Evolutionary conservation across 345 rosid genomes (phyloP).

Genomic region (Euphorbia peplus): DNA sequence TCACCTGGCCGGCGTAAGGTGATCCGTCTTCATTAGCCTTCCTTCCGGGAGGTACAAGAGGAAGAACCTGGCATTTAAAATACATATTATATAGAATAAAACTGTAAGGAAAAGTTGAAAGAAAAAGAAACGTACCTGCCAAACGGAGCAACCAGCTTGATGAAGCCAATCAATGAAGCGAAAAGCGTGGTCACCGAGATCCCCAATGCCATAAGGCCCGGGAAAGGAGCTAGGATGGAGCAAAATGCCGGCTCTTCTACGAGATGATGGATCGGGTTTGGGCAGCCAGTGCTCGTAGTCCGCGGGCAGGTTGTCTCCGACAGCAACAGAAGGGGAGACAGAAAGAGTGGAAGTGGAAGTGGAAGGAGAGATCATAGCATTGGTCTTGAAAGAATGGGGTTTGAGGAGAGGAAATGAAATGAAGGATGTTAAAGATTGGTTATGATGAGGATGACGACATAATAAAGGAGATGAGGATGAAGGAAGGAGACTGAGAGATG

Average conservation of each 20-base stretch:
- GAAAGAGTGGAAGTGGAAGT: constrained; percentile 19
- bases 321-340: constrained; percentile 22
- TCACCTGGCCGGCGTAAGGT: constrained; percentile 91
- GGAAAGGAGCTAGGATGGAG: constrained; percentile 91
- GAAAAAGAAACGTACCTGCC: constrained; percentile 66
- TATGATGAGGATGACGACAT: constrained; percentile 18
- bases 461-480: constrained; percentile 5
- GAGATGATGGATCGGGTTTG: constrained; percentile 30
- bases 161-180: constrained; percentile 89
- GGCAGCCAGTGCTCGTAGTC: constrained; percentile 64
- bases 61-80: constrained; percentile 66
- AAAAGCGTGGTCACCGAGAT: constrained; percentile 72
- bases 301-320: constrained; percentile 60
- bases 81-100: neutral
- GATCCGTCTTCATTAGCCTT: constrained; percentile 62
- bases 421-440: constrained; percentile 5
- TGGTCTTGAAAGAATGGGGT: constrained; percentile 18
- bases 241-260: constrained; percentile 80
- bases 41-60: constrained; percentile 88
- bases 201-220: constrained; percentile 83
- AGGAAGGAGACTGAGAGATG: constrained; percentile 19
- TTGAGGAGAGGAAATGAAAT: constrained; percentile 7
- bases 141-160: constrained; percentile 74
- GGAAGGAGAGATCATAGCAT: no score
- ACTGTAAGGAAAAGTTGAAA: neutral